phyloP scores from a whole-genome alignment of 2,329 filamentous ascomycete species.

The Fusarium verticillioides region DNA sequence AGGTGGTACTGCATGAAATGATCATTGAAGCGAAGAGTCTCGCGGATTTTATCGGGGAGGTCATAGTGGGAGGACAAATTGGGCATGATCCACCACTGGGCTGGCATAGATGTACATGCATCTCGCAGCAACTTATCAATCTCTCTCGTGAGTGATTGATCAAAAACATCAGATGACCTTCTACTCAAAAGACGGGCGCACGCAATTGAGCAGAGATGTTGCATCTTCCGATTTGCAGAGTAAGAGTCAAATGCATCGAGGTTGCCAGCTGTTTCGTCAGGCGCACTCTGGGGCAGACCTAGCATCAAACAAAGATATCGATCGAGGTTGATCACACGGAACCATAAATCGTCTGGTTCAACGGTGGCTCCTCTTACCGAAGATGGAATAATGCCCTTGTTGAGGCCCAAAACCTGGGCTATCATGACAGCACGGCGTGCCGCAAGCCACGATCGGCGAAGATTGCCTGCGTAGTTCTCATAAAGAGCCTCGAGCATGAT shows the following conservation, averaged over 20 bases:
- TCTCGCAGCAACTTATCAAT: conserved; percentile 60
- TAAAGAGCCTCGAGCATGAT: conserved; percentile 61
- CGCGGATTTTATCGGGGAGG: conserved; percentile 36
- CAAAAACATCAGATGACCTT: conserved; percentile 47
- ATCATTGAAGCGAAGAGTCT: conserved; percentile 52
- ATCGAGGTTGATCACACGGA: conserved; percentile 57
- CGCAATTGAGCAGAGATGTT: conserved; percentile 56
- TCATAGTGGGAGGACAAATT: conserved; percentile 25
- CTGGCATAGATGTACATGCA: conserved; percentile 53
- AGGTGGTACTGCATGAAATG: conserved; percentile 64
- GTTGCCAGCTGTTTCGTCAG: conserved; percentile 52
- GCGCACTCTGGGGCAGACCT: conserved; percentile 56
- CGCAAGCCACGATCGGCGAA: conserved; percentile 58
- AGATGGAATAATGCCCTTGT: conserved; percentile 28
- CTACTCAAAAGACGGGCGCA: conserved; percentile 59
- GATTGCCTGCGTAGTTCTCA: conserved; percentile 58
- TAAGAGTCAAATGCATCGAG: conserved; percentile 46
- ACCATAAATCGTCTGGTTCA: conserved; percentile 56
- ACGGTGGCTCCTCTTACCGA: conserved; percentile 29
- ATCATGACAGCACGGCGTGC: conserved; percentile 58
- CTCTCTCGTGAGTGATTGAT: conserved; percentile 50
- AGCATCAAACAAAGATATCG: conserved; percentile 61
- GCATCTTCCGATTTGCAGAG: conserved; percentile 55
- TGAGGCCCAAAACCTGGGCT: conserved; percentile 56
- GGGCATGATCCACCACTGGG: conserved; percentile 61